phyloP scores from a whole-genome alignment of 495 filamentous ascomycete genomes.

The Aspergillus biplanus region DNA sequence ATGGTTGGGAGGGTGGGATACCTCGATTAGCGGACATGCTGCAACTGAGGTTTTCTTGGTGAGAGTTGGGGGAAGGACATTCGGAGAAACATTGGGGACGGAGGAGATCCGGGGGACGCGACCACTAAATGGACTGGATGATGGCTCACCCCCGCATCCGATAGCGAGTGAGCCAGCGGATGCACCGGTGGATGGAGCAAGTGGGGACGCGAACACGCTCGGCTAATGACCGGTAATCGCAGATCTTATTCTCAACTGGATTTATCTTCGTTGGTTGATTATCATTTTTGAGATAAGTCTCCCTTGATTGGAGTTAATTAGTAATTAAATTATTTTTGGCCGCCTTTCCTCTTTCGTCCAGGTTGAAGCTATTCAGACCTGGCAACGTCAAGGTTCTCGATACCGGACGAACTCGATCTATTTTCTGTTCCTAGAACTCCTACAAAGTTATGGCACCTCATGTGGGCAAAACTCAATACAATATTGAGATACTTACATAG shows the following conservation, averaged over 20 bases:
- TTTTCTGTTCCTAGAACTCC: too few species aligned
- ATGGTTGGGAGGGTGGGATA: constrained; percentile 32
- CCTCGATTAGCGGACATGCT: neutral
- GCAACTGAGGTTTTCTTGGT: too few species aligned
- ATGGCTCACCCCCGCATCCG: constrained; percentile 6
- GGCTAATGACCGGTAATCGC: neutral
- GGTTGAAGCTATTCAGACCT: too few species aligned
- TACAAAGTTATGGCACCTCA: too few species aligned
- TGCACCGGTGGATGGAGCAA: neutral
- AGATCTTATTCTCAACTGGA: neutral
- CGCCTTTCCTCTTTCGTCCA: too few species aligned
- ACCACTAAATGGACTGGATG: neutral
- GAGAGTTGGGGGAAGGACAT: neutral
- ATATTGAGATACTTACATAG: too few species aligned
- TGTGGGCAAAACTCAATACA: too few species aligned
- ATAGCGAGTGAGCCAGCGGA: too few species aligned
- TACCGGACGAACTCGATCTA: too few species aligned
- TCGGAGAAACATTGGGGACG: neutral
- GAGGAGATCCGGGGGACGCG: constrained; percentile 12
- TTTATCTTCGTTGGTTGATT: neutral
- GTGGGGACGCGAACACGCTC: neutral
- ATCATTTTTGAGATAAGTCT: neutral
- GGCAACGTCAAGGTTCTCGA: too few species aligned
- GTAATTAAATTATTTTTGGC: too few species aligned
- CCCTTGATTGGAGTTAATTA: neutral